Percentiles rank a stretch among this genome's conserved stretches.
Conservation (phyloP, 331 rosid genomes). For the Erythrophleum ivorense region DNA sequence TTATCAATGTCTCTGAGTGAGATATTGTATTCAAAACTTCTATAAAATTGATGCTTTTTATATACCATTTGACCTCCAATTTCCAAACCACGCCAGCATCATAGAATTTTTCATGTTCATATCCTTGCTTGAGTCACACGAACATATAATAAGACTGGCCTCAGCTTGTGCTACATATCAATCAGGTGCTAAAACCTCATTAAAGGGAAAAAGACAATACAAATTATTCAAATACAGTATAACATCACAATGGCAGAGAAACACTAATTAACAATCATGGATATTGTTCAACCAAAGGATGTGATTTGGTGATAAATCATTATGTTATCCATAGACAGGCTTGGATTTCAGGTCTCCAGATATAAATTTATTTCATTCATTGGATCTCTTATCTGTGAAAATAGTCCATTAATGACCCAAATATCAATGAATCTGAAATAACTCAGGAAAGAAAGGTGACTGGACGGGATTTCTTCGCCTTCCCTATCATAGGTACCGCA, state of each 20-base stretch:
- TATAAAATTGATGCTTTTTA: too few species aligned
- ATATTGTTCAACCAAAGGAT: not conserved
- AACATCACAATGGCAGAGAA: constrained; percentile 15
- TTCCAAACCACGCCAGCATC: too few species aligned
- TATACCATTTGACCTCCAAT: too few species aligned
- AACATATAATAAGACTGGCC: not conserved
- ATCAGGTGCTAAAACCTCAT: constrained; percentile 17
- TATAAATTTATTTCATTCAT: not conserved
- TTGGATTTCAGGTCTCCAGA: constrained; percentile 24
- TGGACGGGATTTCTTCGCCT: not conserved
- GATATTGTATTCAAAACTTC: too few species aligned
- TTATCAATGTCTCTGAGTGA: too few species aligned
- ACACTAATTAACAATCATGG: constrained; percentile 6
- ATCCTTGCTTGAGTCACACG: constrained; percentile 24
- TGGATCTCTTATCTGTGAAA: not conserved
- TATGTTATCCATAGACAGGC: not conserved
- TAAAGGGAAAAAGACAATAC: not conserved
- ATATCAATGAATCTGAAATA: constrained; percentile 25
- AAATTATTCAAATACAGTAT: constrained; percentile 6
- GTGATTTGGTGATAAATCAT: constrained; percentile 8
- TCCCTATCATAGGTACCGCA: constrained; percentile 11
- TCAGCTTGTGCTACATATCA: constrained; percentile 29
- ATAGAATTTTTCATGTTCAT: constrained; percentile 1
- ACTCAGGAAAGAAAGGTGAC: constrained; percentile 5
- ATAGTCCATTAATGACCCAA: not conserved